Evolutionary conservation across 148 eudicot species (phyloP), one percentile per base, ranked within the genome.

Genomic region (Cornus suecica): DNA sequence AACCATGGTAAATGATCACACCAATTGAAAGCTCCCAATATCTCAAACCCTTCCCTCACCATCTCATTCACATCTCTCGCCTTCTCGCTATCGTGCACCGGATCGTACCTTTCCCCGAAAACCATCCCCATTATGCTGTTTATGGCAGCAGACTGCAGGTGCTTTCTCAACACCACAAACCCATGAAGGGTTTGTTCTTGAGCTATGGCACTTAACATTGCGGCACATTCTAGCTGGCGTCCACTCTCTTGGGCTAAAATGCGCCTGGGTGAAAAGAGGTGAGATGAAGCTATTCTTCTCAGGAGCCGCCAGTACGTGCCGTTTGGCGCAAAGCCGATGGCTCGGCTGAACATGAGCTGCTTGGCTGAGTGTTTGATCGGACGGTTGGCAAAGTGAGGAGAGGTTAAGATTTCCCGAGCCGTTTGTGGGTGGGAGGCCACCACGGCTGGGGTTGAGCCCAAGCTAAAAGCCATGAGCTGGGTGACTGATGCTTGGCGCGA

Each of bases 241-340:
- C 74, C 82, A 2, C 72, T 37, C 52, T 83, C 91, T 26, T 89
- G 88, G 16, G 88, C 87, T 61, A 66, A 11, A 42, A 91, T 83
- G 68, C 88, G 82, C 66, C 68, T 66, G 10, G 92, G 95, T 0
- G 95, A 68, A 60, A 89, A 91, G 1, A 91, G 78, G 45, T 91
- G 91, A 5, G 91, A 78, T 0, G 92, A 84, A 3, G 91, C 82
- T 42, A 91, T 82, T 58, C 79, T 69, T 61, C 95, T 80, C 10
- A 91, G 76, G 11, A 82, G 86, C 5, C 91, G 84, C 95, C 92
- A 91, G 69, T 91, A 86, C 15, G 89, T 8, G 0, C 95, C 95
- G 64, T 79, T 80, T 1, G 91, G 95, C 0, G 95, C 95, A 30
- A 91, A 91, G 10, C 95, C 95, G 2, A 91, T 89, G 81, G 95